These are phyloP conservation scores for Penicillium sclerotigenum DNA, from an alignment of 2,329 filamentous ascomycete genomes.

Conservation along the genomic window DNA sequence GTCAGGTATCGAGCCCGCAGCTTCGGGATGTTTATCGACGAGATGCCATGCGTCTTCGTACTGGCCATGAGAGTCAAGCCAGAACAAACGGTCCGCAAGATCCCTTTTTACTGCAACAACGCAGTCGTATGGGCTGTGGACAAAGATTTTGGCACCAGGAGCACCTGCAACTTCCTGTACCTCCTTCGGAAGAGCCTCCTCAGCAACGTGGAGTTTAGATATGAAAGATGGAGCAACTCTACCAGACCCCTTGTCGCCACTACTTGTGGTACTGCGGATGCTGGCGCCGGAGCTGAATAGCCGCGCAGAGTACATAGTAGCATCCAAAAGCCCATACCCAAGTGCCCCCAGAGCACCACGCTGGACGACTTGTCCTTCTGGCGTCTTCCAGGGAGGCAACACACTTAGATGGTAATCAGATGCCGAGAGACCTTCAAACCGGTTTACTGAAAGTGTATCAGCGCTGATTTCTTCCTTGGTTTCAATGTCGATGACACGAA, in stretches of 20 bases:
- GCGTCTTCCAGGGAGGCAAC: slow-evolving; percentile 70
- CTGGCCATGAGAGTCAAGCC: slow-evolving; percentile 76
- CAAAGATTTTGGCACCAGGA: slow-evolving; percentile 76
- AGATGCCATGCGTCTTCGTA: slow-evolving; percentile 88
- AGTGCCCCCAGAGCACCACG: slow-evolving; percentile 74
- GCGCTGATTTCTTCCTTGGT: slow-evolving; percentile 82
- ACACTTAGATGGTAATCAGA: slow-evolving; percentile 90
- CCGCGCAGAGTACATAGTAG: slow-evolving; percentile 78
- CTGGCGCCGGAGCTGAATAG: slow-evolving; percentile 87
- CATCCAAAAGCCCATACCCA: slow-evolving; percentile 78
- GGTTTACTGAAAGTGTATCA: slow-evolving; percentile 78
- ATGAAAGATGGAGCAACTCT: slow-evolving; percentile 51
- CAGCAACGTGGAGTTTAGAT: slow-evolving; percentile 51
- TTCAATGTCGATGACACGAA: slow-evolving; percentile 83
- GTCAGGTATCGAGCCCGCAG: slow-evolving; percentile 45
- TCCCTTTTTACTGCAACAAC: slow-evolving; percentile 88
- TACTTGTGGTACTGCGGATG: slow-evolving; percentile 56
- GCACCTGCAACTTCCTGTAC: slow-evolving; percentile 51
- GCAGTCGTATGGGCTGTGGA: slow-evolving; percentile 95
- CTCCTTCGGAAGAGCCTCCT: slow-evolving; percentile 39
- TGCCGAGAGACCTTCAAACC: slow-evolving; percentile 79
- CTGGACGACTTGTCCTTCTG: slow-evolving; percentile 58
- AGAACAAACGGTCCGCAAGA: slow-evolving; percentile 76
- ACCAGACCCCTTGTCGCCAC: slow-evolving; percentile 57
- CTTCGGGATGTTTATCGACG: slow-evolving; percentile 81